Evolutionary conservation across 2,329 filamentous ascomycete genomes (phyloP).

Genomic region (Boeremia lycopersici): DNA sequence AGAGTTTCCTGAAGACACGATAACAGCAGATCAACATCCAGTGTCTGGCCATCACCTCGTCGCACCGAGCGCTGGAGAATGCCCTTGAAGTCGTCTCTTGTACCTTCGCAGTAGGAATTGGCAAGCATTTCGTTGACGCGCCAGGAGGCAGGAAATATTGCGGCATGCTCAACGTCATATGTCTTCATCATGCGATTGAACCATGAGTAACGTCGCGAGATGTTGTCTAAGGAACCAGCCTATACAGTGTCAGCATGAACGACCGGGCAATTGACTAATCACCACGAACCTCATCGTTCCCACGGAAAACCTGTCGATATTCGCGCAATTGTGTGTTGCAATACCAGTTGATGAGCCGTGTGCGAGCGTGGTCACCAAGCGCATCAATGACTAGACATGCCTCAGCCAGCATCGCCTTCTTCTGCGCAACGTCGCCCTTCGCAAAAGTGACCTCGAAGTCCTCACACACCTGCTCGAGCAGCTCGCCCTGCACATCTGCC

Average conservation of each 20-base stretch:
- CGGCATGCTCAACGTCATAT: slow-evolving; percentile 90
- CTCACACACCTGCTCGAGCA: slow-evolving; percentile 97
- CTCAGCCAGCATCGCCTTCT: slow-evolving; percentile 76
- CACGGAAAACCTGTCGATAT: slow-evolving; percentile 93
- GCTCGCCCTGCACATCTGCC: slow-evolving; percentile 86
- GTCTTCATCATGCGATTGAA: slow-evolving; percentile 94
- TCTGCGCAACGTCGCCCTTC: slow-evolving; percentile 77
- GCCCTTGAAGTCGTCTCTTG: slow-evolving; percentile 90
- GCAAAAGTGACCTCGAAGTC: slow-evolving; percentile 97
- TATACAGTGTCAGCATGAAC: slow-evolving; percentile 26
- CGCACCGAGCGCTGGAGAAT: slow-evolving; percentile 90
- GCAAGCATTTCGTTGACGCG: slow-evolving; percentile 87
- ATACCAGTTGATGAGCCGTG: slow-evolving; percentile 90
- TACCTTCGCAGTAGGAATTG: slow-evolving; percentile 93
- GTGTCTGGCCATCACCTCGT: slow-evolving; percentile 73
- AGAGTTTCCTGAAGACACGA: slow-evolving; percentile 93
- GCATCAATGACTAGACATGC: slow-evolving; percentile 95
- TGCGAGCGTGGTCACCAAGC: slow-evolving; percentile 82
- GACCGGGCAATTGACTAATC: background rate
- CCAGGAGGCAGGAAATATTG: slow-evolving; percentile 87
- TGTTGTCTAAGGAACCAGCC: slow-evolving; percentile 94
- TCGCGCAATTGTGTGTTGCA: slow-evolving; percentile 96
- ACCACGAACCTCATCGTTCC: slow-evolving; percentile 75
- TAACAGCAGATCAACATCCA: slow-evolving; percentile 88
- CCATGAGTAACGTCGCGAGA: slow-evolving; percentile 92